A percentile compares a stretch with the other conserved stretches of the same genome.
Conservation (phyloP, 352 stramenopile species). For the Phytophthora vignae region DNA sequence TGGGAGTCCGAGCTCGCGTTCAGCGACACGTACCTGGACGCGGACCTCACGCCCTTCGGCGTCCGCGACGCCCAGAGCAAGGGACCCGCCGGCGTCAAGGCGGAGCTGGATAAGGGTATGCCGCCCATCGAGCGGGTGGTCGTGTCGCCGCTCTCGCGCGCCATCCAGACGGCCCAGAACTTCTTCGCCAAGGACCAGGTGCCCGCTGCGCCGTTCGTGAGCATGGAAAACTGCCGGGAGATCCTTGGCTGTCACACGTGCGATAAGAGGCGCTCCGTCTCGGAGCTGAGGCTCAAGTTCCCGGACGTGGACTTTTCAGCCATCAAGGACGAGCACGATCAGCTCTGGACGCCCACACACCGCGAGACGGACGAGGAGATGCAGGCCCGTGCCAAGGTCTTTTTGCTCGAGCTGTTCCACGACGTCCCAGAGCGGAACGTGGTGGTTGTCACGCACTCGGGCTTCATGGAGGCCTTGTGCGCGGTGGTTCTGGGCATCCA, state of each 20-base stretch:
- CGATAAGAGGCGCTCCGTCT: slow-evolving; percentile 63
- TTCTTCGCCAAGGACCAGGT: slow-evolving; percentile 56
- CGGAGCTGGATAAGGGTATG: slow-evolving; percentile 63
- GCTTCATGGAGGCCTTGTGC: slow-evolving; percentile 72
- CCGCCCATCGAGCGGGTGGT: slow-evolving; percentile 65
- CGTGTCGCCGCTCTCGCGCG: slow-evolving; percentile 72
- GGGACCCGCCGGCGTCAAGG: slow-evolving; percentile 38
- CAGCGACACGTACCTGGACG: slow-evolving; percentile 67
- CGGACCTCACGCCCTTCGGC: slow-evolving; percentile 67
- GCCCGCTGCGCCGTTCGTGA: slow-evolving; percentile 45
- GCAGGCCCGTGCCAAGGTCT: slow-evolving; percentile 47
- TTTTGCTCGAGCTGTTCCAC: slow-evolving; percentile 64
- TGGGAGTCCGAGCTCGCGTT: slow-evolving; percentile 75
- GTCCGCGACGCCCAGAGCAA: slow-evolving; percentile 58
- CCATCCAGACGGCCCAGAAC: slow-evolving; percentile 72
- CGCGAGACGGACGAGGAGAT: slow-evolving; percentile 75
- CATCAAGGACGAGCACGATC: slow-evolving; percentile 63
- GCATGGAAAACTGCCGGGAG: slow-evolving; percentile 74
- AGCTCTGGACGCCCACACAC: slow-evolving; percentile 61
- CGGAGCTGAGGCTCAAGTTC: slow-evolving; percentile 60
- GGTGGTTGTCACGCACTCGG: slow-evolving; percentile 69
- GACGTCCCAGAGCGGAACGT: slow-evolving; percentile 63
- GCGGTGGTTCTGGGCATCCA: slow-evolving; percentile 49
- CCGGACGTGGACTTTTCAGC: slow-evolving; percentile 67
- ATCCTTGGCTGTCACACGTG: slow-evolving; percentile 72